A percentile compares a stretch with the other conserved stretches of the same genome.
Conservation (phyloP, 2,329 filamentous ascomycete species). For the Zymoseptoria ardabiliae region DNA sequence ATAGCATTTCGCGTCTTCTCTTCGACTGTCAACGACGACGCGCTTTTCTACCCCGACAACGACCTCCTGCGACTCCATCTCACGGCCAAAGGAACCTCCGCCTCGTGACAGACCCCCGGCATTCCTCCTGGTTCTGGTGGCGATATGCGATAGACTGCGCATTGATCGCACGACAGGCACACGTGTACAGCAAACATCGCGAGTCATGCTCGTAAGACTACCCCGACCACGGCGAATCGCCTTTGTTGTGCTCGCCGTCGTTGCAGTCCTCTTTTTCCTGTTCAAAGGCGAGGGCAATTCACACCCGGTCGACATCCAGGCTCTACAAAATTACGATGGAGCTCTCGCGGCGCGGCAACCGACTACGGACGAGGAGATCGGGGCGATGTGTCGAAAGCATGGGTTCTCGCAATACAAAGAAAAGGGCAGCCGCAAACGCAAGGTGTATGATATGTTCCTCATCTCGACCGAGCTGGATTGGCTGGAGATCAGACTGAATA, state of each 20-base stretch:
- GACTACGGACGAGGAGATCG: background rate
- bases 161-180: background rate
- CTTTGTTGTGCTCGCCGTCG: background rate
- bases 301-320: background rate
- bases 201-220: background rate
- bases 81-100: background rate
- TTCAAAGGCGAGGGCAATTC: background rate
- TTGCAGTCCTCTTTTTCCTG: background rate
- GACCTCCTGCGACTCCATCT: background rate
- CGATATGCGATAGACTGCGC: background rate
- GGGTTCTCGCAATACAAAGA: background rate
- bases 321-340: background rate
- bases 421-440: constrained; percentile 25
- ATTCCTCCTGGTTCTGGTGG: background rate
- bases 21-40: background rate
- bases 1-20: background rate
- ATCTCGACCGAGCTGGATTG: constrained; percentile 58
- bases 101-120: no score
- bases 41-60: background rate
- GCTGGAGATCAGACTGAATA: constrained; percentile 57
- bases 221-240: background rate
- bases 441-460: constrained; percentile 56
- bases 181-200: background rate
- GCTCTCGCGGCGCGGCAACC: background rate
- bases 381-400: background rate